Evolutionary conservation across 164 flowering plant species (phyloP).

Genomic region (Liriodendron chinense): DNA sequence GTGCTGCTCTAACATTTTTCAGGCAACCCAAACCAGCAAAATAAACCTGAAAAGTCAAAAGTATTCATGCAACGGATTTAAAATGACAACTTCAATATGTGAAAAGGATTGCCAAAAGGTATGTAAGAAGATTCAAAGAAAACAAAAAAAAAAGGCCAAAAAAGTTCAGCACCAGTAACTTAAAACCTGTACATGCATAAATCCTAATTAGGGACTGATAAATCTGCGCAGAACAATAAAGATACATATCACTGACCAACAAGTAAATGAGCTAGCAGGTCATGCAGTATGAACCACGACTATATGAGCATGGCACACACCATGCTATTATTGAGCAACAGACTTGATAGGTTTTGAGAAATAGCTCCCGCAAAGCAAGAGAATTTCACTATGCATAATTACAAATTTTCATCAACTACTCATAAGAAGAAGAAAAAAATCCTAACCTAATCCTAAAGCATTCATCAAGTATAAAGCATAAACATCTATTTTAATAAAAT

Average conservation of each 20-base stretch:
- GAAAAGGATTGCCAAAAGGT: not conserved
- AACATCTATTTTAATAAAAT: not conserved
- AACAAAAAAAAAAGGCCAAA: not conserved
- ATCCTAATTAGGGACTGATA: not conserved
- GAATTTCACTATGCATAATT: not conserved
- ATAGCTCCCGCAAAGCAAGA: not conserved
- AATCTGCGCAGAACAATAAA: not conserved
- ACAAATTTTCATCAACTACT: not conserved
- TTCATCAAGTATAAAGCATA: not conserved
- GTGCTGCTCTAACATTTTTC: conserved; percentile 92
- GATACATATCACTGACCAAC: not conserved
- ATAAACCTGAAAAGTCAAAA: conserved; percentile 66
- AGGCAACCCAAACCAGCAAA: conserved; percentile 94
- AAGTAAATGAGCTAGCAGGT: not conserved
- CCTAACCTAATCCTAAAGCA: not conserved
- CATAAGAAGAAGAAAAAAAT: not conserved
- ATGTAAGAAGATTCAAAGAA: not conserved
- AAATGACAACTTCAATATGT: not conserved
- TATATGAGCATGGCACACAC: too few species aligned
- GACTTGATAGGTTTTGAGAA: not conserved
- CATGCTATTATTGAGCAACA: not conserved
- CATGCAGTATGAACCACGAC: not conserved
- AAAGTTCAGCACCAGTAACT: not conserved
- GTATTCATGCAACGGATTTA: not conserved
- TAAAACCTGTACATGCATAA: not conserved